A percentile compares a stretch with the other conserved stretches of the same genome.
phyloP scores from a whole-genome alignment of 768 basidiomycete genomes.

The Thelephora ganbajun region DNA sequence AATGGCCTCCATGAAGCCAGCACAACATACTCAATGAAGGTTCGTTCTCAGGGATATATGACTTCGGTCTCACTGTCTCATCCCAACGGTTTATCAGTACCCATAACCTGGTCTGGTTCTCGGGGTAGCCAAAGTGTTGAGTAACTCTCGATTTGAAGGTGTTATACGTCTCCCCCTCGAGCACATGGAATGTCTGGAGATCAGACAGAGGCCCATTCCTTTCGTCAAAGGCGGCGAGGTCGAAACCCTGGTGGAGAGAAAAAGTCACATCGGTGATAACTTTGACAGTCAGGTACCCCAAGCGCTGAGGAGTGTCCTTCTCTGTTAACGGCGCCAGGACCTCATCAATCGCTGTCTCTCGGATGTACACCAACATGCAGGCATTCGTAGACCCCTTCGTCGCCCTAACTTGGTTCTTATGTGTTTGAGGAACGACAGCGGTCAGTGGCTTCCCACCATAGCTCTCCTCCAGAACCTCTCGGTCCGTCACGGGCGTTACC shows the following conservation, averaged over 20 bases:
- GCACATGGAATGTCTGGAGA: constrained; percentile 84
- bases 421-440: constrained; percentile 55
- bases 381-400: constrained; percentile 99
- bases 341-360: constrained; percentile 71
- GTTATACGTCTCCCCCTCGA: constrained; percentile 86
- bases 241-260: constrained; percentile 90
- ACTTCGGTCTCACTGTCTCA: constrained; percentile 97
- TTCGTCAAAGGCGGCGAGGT: constrained; percentile 94
- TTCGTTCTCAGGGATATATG: constrained; percentile 91
- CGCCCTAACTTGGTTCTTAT: constrained; percentile 85
- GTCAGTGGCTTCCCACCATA: constrained; percentile 88
- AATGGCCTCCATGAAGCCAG: background rate
- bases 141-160: constrained; percentile 90
- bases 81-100: constrained; percentile 97
- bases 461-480: constrained; percentile 97
- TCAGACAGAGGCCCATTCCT: constrained; percentile 95
- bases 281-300: constrained; percentile 95
- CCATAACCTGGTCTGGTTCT: constrained; percentile 88
- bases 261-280: constrained; percentile 97
- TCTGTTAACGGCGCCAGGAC: constrained; percentile 83
- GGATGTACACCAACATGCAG: constrained; percentile 98
- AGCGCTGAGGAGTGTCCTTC: constrained; percentile 86
- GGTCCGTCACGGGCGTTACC: constrained; percentile 95
- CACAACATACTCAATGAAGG: constrained; percentile 62
- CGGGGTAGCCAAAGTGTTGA: constrained; percentile 72